Conservation (phyloP, 805 yeast species). For the Isabelozyma pseudorhagii region DNA sequence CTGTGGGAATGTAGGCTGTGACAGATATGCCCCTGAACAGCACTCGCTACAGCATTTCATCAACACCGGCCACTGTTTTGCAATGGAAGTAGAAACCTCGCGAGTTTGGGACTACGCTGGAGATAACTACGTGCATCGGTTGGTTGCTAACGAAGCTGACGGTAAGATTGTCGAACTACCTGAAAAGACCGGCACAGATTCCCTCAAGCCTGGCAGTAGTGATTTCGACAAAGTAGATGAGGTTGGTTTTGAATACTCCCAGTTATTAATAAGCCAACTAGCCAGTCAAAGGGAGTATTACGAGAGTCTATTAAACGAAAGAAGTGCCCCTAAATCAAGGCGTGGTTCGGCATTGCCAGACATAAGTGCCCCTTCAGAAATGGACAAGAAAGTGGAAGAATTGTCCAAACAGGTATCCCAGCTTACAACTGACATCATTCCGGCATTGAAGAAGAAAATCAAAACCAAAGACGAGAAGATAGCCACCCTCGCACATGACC, state of each 20-base stretch:
- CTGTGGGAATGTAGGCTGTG: conserved; percentile 92
- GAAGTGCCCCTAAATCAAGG: conserved; percentile 14
- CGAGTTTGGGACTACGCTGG: conserved; percentile 95
- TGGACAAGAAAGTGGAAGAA: conserved; percentile 28
- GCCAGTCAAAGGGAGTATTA: conserved; percentile 85
- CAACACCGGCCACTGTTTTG: conserved; percentile 78
- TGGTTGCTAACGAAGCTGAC: conserved; percentile 80
- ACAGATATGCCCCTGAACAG: conserved; percentile 72
- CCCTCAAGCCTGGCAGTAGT: no score
- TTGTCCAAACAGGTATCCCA: conserved; percentile 18
- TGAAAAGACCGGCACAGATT: conserved; percentile 18
- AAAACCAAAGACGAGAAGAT: conserved; percentile 26
- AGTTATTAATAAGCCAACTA: conserved; percentile 71
- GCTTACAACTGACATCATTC: conserved; percentile 26
- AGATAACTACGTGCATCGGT: conserved; percentile 83
- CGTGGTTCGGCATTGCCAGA: conserved; percentile 14
- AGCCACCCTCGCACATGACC: conserved; percentile 25
- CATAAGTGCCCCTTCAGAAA: conserved; percentile 12
- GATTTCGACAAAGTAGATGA: conserved; percentile 45
- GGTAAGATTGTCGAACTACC: conserved; percentile 84
- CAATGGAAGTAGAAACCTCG: conserved; percentile 82
- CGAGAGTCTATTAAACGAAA: conserved; percentile 43
- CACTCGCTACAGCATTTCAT: conserved; percentile 85
- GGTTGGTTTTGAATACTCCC: conserved; percentile 75
- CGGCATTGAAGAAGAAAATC: conserved; percentile 31